Conservation (phyloP, 1,284 basidiomycete genomes). For the Papiliotrema nemorosa region DNA sequence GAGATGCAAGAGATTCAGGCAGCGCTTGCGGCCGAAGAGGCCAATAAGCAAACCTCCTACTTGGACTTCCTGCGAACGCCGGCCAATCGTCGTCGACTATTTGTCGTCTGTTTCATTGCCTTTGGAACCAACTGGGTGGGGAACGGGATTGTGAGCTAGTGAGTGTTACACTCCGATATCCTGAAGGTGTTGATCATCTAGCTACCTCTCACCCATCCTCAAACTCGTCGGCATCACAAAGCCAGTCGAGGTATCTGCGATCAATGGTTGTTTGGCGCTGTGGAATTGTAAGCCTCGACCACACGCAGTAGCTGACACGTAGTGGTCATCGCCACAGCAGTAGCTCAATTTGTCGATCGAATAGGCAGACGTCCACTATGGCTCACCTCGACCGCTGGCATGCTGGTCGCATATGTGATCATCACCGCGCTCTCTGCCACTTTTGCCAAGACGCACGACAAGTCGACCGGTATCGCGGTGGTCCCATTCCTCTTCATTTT, state of each 20-base stretch:
- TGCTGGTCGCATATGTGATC: conserved; percentile 24
- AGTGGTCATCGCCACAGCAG: conserved; percentile 16
- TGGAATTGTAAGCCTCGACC: conserved; percentile 17
- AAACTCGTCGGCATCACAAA: conserved; percentile 61
- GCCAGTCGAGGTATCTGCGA: conserved; percentile 25
- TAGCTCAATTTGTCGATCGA: conserved; percentile 17
- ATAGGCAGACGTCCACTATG: conserved; percentile 31
- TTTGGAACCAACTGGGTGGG: conserved; percentile 14
- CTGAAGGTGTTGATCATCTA: background rate
- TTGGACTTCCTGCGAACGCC: conserved; percentile 11
- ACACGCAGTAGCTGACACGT: background rate
- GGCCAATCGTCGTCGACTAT: conserved; percentile 10
- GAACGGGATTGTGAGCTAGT: conserved; percentile 57
- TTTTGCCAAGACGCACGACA: conserved; percentile 20
- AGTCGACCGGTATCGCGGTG: conserved; percentile 22
- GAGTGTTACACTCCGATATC: background rate
- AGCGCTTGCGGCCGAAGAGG: conserved; percentile 35
- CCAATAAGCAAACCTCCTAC: conserved; percentile 16
- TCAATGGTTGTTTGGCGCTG: conserved; percentile 62
- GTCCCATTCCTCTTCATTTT: conserved; percentile 32
- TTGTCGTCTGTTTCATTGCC: conserved; percentile 17
- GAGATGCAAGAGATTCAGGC: conserved; percentile 31
- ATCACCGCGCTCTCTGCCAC: conserved; percentile 30
- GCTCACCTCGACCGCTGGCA: conserved; percentile 26
- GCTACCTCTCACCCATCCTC: conserved; percentile 70